Percentiles rank a stretch among this genome's conserved stretches.
Evolutionary conservation across 2,329 filamentous ascomycete genomes (phyloP).

Genomic region (Fusarium udum): DNA sequence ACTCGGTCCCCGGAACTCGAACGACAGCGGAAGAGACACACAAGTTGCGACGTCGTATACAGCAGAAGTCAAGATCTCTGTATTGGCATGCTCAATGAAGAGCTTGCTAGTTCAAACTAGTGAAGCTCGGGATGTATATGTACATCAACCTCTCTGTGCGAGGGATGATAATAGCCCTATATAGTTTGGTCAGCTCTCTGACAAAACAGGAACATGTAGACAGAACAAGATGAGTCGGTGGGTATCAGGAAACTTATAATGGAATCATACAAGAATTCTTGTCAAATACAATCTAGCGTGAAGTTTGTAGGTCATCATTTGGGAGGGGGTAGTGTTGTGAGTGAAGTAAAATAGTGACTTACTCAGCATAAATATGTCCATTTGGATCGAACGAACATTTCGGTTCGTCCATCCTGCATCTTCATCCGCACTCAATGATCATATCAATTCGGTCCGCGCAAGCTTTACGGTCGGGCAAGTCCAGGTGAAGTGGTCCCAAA

Average conservation of each 20-base stretch:
- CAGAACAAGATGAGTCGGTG: neutral
- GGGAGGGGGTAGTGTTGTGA: neutral
- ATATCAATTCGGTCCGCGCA: neutral
- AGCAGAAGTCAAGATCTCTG: too few relatives aligned
- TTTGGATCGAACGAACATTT: neutral
- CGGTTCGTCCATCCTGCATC: neutral
- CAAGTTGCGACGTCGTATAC: fast-evolving
- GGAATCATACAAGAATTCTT: slow-evolving; percentile 49
- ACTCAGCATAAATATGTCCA: neutral
- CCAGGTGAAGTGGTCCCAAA: slow-evolving; percentile 43
- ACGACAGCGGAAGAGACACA: neutral
- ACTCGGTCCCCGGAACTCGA: neutral
- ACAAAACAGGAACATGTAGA: neutral
- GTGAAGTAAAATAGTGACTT: slow-evolving; percentile 1
- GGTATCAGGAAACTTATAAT: slow-evolving; percentile 47
- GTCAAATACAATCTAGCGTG: slow-evolving; percentile 62
- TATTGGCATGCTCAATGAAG: fast-evolving
- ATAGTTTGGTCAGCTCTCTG: slow-evolving; percentile 17
- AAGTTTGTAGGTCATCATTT: slow-evolving; percentile 53
- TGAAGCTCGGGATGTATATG: neutral
- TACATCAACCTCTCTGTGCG: neutral
- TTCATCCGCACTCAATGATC: neutral
- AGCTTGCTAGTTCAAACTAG: fast-evolving
- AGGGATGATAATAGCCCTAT: neutral
- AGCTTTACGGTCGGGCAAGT: slow-evolving; percentile 37